Evolutionary conservation across 495 filamentous ascomycete genomes (phyloP), one percentile per base, ranked within the genome.

Genomic region (Sordaria brevicollis): DNA sequence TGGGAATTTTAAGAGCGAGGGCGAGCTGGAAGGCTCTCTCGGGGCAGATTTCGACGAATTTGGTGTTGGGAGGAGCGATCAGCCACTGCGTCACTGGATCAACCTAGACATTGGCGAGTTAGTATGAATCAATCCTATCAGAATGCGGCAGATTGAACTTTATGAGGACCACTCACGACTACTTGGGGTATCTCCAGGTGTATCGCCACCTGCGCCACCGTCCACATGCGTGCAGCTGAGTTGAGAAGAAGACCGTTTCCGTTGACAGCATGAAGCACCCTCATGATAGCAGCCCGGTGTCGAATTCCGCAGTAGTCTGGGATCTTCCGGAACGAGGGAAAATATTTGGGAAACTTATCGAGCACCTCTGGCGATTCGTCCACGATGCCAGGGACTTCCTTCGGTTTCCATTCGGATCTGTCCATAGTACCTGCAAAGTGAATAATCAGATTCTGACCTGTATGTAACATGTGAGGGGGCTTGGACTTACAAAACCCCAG

Each of bases 221-320:
- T 89, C 84, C 86, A 90, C 65, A 89, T 74, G 33, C 89, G 88
- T 39, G 84, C 80, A n/a, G 89, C 88, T 0, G 89, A 90, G 72
- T 91, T 85, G n/a, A 91, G 75, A 3, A 81, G 76, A 1, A 87
- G 79, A 49, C 80, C 78, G 0, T 82, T 66, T 15, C 83, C 85
- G 66, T 86, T 79, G 35, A 90, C 79, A 34, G 80, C 83, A 69
- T 82, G 78, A 13, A 91, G 78, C 5, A 91, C 77, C 10, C 88
- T 82, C 39, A 89, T 82, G 17, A 91, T 88, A 34, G 84, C 84
- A n/a, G 80, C 84, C 9, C 86, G 82, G 74, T 91, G 89, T 6
- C 89, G 85, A 35, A 84, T 79, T 0, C 82, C 82, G 25, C 86
- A 89, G 73, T 91, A 90, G 73, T 90, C 88, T 2, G 78, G 75